A percentile compares a stretch with the other conserved stretches of the same genome.
Conservation (phyloP, 2,329 filamentous ascomycete genomes). For the Aspergillus terreus region DNA sequence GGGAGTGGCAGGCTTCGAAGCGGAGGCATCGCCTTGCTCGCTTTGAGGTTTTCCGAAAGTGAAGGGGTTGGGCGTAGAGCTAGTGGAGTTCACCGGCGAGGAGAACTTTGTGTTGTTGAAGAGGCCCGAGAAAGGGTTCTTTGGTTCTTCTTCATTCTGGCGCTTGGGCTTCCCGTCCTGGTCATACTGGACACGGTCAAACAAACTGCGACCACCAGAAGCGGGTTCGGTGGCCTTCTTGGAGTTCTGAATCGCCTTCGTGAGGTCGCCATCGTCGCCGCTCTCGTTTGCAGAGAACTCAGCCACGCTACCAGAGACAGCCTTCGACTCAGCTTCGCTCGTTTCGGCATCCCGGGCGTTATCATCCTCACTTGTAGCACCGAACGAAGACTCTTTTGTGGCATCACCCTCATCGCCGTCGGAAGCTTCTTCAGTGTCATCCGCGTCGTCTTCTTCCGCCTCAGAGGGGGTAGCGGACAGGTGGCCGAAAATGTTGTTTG, state of each 20-base stretch:
- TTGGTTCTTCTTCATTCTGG: conserved; percentile 16
- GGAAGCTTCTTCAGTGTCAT: conserved; percentile 25
- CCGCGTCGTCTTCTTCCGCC: conserved; percentile 21
- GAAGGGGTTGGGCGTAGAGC: conserved; percentile 22
- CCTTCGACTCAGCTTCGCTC: conserved; percentile 9
- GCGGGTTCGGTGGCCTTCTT: conserved; percentile 18
- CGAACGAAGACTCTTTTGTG: conserved; percentile 15
- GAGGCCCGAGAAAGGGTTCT: conserved; percentile 15
- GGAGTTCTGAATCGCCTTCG: conserved; percentile 18
- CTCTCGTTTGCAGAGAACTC: conserved; percentile 16
- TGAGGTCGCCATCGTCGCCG: conserved; percentile 22
- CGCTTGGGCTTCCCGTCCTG: conserved; percentile 24
- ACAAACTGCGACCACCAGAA: conserved; percentile 30
- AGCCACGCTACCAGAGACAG: conserved; percentile 4
- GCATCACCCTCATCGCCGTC: conserved; percentile 17
- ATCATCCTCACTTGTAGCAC: conserved; percentile 11
- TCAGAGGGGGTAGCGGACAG: conserved; percentile 29
- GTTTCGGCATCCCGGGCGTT: conserved; percentile 2
- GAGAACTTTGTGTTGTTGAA: conserved; percentile 23
- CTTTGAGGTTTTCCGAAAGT: conserved; percentile 9
- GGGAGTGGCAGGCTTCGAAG: conserved; percentile 14
- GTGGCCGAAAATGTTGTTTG: conserved; percentile 37
- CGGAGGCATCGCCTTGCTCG: conserved; percentile 9
- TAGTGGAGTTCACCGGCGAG: conserved; percentile 23
- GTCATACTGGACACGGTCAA: conserved; percentile 31